These are phyloP conservation scores for Trichoderma koningii DNA, from an alignment of 2,329 filamentous ascomycete species.

Conservation along the genomic window DNA sequence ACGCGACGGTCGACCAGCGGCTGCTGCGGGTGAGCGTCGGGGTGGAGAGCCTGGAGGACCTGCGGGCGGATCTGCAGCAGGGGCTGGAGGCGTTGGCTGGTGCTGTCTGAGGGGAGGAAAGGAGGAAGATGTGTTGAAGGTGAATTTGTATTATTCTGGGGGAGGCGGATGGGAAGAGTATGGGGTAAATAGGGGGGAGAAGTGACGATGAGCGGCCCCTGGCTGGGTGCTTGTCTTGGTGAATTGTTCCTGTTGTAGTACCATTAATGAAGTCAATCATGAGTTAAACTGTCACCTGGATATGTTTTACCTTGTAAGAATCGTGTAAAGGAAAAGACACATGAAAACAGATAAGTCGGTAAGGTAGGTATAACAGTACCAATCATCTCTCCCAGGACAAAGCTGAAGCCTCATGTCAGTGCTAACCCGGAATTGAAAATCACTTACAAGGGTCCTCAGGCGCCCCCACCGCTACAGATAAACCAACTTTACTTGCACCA, in stretches of 20 bases:
- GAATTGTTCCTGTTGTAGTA: too few relatives aligned
- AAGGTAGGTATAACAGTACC: background rate
- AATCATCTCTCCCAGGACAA: too few relatives aligned
- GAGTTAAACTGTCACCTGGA: background rate
- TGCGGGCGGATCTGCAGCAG: slow-evolving; percentile 71
- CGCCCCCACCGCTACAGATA: background rate
- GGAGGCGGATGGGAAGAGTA: background rate
- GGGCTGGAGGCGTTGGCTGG: slow-evolving; percentile 60
- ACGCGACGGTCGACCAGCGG: slow-evolving; percentile 68
- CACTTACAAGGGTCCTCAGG: background rate
- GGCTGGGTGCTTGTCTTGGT: background rate
- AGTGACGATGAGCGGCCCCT: background rate
- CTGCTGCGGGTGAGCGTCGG: slow-evolving; percentile 83
- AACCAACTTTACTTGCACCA: slow-evolving; percentile 1
- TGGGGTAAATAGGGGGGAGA: background rate
- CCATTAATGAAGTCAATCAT: background rate
- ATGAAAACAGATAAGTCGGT: background rate
- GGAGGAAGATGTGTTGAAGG: background rate
- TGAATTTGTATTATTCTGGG: background rate
- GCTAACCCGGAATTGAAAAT: background rate
- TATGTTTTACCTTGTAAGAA: background rate
- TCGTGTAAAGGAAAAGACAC: too few relatives aligned
- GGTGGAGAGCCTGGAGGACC: slow-evolving; percentile 82
- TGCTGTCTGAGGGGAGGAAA: background rate
- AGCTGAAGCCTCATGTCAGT: too few relatives aligned